phyloP scores from a whole-genome alignment of 2,329 filamentous ascomycete species.

The Hirsutella minnesotensis region DNA sequence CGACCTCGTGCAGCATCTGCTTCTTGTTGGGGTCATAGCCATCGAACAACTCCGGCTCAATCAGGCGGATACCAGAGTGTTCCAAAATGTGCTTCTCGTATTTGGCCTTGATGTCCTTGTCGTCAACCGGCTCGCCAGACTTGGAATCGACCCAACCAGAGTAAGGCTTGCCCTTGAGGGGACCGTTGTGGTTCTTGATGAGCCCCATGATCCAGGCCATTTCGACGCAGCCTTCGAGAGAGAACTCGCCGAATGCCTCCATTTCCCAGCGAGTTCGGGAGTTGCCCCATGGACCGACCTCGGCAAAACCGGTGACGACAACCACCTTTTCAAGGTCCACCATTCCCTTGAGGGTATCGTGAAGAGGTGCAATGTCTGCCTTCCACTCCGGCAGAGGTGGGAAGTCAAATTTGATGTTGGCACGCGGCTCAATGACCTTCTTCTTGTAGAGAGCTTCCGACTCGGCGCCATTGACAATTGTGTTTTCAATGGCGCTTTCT shows the following conservation, averaged over 20 bases:
- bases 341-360: conserved; percentile 87
- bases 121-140: conserved; percentile 87
- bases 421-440: conserved; percentile 82
- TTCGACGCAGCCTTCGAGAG: conserved; percentile 92
- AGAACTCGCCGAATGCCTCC: conserved; percentile 95
- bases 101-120: conserved; percentile 95
- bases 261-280: conserved; percentile 98
- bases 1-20: conserved; percentile 93
- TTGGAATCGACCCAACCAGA: conserved; percentile 95
- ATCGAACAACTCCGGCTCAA: conserved; percentile 92
- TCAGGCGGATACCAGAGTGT: conserved; percentile 92
- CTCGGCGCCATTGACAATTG: conserved; percentile 87
- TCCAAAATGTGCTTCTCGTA: conserved; percentile 96
- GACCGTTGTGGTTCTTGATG: conserved; percentile 96
- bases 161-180: conserved; percentile 91
- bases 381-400: conserved; percentile 87
- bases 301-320: conserved; percentile 91
- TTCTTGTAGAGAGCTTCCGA: conserved; percentile 92
- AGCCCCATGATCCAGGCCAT: conserved; percentile 99
- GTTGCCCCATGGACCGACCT: conserved; percentile 97
- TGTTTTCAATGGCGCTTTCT: conserved; percentile 93
- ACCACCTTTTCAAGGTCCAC: conserved; percentile 97
- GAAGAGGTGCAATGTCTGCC: conserved; percentile 76
- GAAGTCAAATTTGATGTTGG: conserved; percentile 98
- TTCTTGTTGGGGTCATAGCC: conserved; percentile 98